Conservation (phyloP, 2,329 filamentous ascomycete species). For the Hirsutella rhossiliensis region DNA sequence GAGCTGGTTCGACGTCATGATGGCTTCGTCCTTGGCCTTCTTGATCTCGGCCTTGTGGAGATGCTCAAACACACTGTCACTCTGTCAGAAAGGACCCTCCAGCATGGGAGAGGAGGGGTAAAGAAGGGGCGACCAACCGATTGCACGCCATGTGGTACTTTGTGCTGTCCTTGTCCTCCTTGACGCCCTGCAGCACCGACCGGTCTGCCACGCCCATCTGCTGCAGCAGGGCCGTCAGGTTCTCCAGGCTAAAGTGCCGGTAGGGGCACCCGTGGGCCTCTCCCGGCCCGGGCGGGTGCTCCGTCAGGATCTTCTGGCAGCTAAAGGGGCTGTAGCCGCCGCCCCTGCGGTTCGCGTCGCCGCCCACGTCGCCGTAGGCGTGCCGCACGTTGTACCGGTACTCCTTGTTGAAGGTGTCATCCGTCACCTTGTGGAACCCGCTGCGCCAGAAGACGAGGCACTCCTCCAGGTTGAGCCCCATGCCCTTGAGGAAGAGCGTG, state of each 20-base stretch:
- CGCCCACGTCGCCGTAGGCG: constrained; percentile 86
- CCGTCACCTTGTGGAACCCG: constrained; percentile 73
- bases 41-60: constrained; percentile 69
- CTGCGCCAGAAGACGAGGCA: constrained; percentile 84
- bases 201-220: constrained; percentile 68
- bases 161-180: constrained; percentile 78
- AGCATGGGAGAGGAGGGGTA: constrained; percentile 1
- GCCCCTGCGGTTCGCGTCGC: constrained; percentile 76
- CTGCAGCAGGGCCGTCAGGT: constrained; percentile 66
- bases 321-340: constrained; percentile 84
- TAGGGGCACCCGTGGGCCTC: constrained; percentile 96
- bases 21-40: constrained; percentile 61
- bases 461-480: constrained; percentile 86
- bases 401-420: constrained; percentile 94
- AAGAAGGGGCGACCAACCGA: constrained; percentile 44
- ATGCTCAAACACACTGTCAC: constrained; percentile 67
- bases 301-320: constrained; percentile 89
- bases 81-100: not conserved
- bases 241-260: constrained; percentile 81
- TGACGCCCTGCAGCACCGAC: constrained; percentile 65
- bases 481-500: constrained; percentile 90
- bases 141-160: constrained; percentile 96
- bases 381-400: constrained; percentile 98
- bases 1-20: constrained; percentile 62
- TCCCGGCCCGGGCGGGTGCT: constrained; percentile 74